phyloP scores from a whole-genome alignment of 2,329 filamentous ascomycete species.

The Beauveria australis region DNA sequence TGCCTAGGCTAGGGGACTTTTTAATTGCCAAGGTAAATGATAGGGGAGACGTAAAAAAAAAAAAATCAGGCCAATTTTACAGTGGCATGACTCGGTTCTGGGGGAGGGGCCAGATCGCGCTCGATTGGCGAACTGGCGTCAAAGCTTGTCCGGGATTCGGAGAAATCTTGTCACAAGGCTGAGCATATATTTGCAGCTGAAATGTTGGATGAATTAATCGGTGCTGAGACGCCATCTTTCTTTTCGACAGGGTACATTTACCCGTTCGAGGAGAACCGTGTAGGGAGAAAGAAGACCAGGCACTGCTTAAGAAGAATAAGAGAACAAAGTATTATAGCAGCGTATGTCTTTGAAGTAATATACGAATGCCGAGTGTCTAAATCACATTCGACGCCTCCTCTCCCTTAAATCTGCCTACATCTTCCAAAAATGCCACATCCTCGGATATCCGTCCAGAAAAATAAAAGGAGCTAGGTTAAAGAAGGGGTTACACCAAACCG shows the following conservation, averaged over 20 bases:
- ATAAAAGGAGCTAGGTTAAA: not conserved
- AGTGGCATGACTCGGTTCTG: not conserved
- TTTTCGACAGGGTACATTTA: not conserved
- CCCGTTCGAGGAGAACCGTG: too few species aligned
- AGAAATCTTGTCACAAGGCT: not conserved
- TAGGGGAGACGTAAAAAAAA: too few species aligned
- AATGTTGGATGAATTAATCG: not conserved
- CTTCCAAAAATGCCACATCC: constrained; percentile 1
- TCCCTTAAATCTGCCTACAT: constrained; percentile 7
- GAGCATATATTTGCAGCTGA: not conserved
- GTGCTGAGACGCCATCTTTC: too few species aligned
- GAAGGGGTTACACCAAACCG: constrained; percentile 11
- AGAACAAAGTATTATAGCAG: not conserved
- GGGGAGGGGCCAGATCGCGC: too few species aligned
- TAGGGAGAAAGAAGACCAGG: not conserved
- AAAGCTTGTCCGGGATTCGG: not conserved
- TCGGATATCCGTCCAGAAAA: constrained; percentile 7
- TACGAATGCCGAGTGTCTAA: constrained; percentile 8
- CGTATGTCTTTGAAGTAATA: constrained; percentile 7
- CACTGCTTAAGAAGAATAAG: not conserved
- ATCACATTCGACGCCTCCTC: not conserved
- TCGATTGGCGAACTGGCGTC: not conserved
- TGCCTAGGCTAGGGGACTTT: too few species aligned
- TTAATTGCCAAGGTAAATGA: too few species aligned
- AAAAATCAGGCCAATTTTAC: too few species aligned